These are phyloP conservation scores for Phytophthora melonis DNA, from an alignment of 352 stramenopile species.

Conservation along the genomic window DNA sequence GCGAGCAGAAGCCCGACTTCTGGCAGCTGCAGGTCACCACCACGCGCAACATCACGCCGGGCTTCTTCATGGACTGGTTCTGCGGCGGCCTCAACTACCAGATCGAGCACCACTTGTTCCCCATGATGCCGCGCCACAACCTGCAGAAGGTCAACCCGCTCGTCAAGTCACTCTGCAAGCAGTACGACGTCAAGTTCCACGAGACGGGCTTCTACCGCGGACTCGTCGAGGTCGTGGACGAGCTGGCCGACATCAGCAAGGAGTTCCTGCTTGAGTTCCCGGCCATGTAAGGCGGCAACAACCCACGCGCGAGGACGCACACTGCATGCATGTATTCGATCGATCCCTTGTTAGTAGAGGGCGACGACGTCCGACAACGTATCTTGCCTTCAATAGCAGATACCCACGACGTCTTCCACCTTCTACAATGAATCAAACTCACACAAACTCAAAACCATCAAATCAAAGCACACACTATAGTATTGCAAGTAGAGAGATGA, in stretches of 20 bases:
- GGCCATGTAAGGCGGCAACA: constrained; percentile 93
- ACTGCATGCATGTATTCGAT: constrained; percentile 34
- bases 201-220: constrained; percentile 95
- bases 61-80: constrained; percentile 98
- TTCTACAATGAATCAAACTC: not conserved
- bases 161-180: constrained; percentile 97
- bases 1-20: constrained; percentile 96
- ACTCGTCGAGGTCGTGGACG: constrained; percentile 95
- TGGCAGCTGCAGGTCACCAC: constrained; percentile 99
- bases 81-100: constrained; percentile 98
- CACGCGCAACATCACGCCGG: constrained; percentile 96
- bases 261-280: constrained; percentile 98
- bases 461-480: not conserved
- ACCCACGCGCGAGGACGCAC: not conserved
- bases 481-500: not conserved
- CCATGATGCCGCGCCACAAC: constrained; percentile 97
- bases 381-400: constrained; percentile 13
- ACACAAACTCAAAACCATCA: not conserved
- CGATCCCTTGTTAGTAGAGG: constrained; percentile 21
- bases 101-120: constrained; percentile 99
- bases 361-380: not conserved
- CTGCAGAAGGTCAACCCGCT: constrained; percentile 94
- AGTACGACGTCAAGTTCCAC: constrained; percentile 97
- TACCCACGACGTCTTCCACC: not conserved
- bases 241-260: constrained; percentile 93